Conservation (phyloP, 768 basidiomycete species). For the Collybia sp. region DNA sequence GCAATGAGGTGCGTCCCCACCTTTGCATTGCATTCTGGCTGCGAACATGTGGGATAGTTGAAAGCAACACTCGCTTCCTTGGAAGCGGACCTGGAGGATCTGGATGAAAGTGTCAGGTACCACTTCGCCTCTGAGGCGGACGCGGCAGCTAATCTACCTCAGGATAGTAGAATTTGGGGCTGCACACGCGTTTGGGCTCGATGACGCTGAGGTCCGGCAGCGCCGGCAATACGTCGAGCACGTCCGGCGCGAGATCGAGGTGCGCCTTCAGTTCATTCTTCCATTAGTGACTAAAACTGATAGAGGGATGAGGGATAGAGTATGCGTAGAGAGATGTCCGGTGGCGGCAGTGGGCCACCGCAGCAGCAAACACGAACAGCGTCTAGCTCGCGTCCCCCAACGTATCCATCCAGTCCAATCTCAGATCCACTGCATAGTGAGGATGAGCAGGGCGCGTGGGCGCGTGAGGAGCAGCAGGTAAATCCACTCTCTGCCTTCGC, state of each 20-base stretch:
- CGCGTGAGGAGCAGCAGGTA: slow-evolving; percentile 82
- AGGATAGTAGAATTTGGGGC: slow-evolving; percentile 88
- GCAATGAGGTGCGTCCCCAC: slow-evolving; percentile 58
- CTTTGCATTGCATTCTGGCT: background rate
- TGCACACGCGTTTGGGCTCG: slow-evolving; percentile 79
- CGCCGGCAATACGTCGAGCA: slow-evolving; percentile 73
- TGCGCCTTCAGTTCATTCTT: slow-evolving; percentile 24
- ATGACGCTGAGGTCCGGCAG: slow-evolving; percentile 69
- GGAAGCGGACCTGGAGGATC: slow-evolving; percentile 84
- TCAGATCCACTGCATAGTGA: slow-evolving; percentile 30
- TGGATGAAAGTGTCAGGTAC: slow-evolving; percentile 92
- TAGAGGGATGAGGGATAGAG: slow-evolving; percentile 46
- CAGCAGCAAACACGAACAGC: background rate
- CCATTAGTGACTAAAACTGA: background rate
- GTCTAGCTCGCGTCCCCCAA: slow-evolving; percentile 16
- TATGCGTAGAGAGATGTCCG: slow-evolving; percentile 63
- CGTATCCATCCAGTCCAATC: slow-evolving; percentile 17
- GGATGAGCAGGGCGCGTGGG: slow-evolving; percentile 77
- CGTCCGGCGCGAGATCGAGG: slow-evolving; percentile 76
- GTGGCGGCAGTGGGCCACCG: no score
- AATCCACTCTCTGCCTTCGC: slow-evolving; percentile 5
- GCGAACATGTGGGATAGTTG: slow-evolving; percentile 38
- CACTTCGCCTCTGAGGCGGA: slow-evolving; percentile 11
- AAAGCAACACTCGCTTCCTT: slow-evolving; percentile 72
- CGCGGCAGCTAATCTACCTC: slow-evolving; percentile 5